Evolutionary conservation across 2,329 filamentous ascomycete genomes (phyloP).

Genomic region (Penicillium janthinellum): DNA sequence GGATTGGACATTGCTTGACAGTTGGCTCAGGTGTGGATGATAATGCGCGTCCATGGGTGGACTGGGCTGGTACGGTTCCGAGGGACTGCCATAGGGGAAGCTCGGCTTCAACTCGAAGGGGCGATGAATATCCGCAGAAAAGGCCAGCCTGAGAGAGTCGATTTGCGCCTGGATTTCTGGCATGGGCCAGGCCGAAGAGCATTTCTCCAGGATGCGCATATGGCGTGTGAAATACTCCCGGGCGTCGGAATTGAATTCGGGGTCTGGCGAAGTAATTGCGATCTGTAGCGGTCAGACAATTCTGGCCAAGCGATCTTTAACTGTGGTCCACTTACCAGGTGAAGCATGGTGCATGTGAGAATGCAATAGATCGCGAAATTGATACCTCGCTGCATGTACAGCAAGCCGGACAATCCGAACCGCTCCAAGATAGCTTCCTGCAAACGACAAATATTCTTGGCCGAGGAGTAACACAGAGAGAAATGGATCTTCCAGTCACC

Average conservation of each 20-base stretch:
- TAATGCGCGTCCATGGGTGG: slow-evolving; percentile 57
- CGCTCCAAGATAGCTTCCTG: slow-evolving; percentile 79
- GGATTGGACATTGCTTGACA: slow-evolving; percentile 47
- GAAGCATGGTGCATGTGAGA: slow-evolving; percentile 87
- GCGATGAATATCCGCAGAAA: slow-evolving; percentile 80
- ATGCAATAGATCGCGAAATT: slow-evolving; percentile 95
- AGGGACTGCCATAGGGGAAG: slow-evolving; percentile 84
- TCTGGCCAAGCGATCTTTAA: background rate
- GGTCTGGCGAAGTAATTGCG: slow-evolving; percentile 89
- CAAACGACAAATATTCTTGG: slow-evolving; percentile 80
- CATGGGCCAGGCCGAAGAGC: slow-evolving; percentile 81
- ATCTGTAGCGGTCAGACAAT: slow-evolving; percentile 59
- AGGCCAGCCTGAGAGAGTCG: slow-evolving; percentile 83
- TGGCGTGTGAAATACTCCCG: slow-evolving; percentile 88
- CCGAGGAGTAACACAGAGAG: slow-evolving; percentile 79
- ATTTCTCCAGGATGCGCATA: slow-evolving; percentile 89
- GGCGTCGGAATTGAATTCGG: slow-evolving; percentile 80
- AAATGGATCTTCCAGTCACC: slow-evolving; percentile 87
- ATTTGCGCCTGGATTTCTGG: slow-evolving; percentile 89
- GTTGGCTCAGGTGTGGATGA: slow-evolving; percentile 53
- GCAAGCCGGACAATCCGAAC: slow-evolving; percentile 76
- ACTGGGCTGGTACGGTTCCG: slow-evolving; percentile 63
- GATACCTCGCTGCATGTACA: slow-evolving; percentile 91
- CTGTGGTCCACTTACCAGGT: slow-evolving; percentile 67
- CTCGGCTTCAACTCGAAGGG: slow-evolving; percentile 86